Base-by-base conservation (phyloP, 257 asterid genomes). In the Lantana camara region DNA sequence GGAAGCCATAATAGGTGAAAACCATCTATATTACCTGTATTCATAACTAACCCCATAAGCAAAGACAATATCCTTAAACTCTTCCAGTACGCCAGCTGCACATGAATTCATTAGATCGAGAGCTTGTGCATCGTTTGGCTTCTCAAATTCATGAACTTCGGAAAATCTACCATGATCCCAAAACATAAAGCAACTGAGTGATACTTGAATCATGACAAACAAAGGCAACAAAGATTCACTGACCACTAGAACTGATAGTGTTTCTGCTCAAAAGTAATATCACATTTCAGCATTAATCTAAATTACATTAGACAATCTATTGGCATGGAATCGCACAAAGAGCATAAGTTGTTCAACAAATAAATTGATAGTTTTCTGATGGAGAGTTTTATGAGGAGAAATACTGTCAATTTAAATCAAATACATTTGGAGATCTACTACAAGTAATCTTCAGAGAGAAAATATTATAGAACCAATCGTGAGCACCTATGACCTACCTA, bases 21-120 rank as follows among this genome's bases (percentile, higher is more conserved):
- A 69, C 16, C 40, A 54, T 44, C 42, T 51, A 64, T 35, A n/a
- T n/a, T 76, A 90, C 96, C 93, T 88, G 87, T 87, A 85, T 63
- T 92, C 97, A 71, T 92, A 95, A 48, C 97, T 92, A 69, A 82
- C 95, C 38, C 98, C 98, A 71, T 92, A 92, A 32, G 95, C 84
- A 70, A 92, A 87, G 67, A 92, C 80, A 51, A 85, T 71, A 66
- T 92, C 98, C 58, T 72, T 77, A 48, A 85, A 87, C 80, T 85
- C 92, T 76, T 89, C 95, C 52, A 86, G 71, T 59, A 85, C 79
- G 57, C 82, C 75, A 40, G 77, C 75, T 0, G 97, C 98, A 77
- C 93, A 84, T 64, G 91, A 76, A 74, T 92, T 92, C 98, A 92
- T 92, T 57, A 92, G 85, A 75, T 82, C 62, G 73, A 92, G 81